Conservation (phyloP, 169 alveolate genomes). For the Perkinsus olseni region DNA sequence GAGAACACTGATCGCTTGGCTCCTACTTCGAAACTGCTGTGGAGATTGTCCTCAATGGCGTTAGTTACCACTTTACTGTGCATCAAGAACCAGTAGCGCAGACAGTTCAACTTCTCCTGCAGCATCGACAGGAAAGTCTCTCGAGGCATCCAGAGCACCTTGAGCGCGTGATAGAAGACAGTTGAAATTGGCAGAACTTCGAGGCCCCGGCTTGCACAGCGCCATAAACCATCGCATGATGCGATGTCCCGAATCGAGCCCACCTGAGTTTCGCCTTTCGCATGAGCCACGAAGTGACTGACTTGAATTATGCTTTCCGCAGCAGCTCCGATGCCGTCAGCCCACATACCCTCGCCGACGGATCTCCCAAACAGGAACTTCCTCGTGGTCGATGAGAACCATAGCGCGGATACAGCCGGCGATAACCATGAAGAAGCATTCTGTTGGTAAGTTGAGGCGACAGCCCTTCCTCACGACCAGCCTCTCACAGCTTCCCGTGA, state of each 20-base stretch:
- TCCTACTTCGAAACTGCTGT: background rate
- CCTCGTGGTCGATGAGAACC: background rate
- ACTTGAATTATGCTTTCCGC: background rate
- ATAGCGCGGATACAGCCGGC: background rate
- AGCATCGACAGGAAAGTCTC: background rate
- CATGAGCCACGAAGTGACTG: background rate
- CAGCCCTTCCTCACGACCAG: background rate
- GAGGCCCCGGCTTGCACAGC: too few species aligned
- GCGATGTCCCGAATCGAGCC: too few species aligned
- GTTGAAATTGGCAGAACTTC: too few species aligned
- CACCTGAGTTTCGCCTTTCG: background rate
- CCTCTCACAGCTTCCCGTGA: background rate
- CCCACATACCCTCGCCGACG: background rate
- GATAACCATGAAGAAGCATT: background rate
- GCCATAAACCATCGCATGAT: too few species aligned
- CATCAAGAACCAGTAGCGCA: background rate
- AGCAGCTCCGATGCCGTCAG: background rate
- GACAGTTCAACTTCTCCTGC: background rate
- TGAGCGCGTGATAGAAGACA: too few species aligned
- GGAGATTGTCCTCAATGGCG: background rate
- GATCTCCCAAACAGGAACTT: background rate
- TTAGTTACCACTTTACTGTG: background rate
- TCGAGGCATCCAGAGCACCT: too few species aligned
- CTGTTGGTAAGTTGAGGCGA: background rate
- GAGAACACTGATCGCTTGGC: too few species aligned